These are phyloP conservation scores for Capronia coronata DNA, from an alignment of 2,329 filamentous ascomycete genomes.

Conservation along the genomic window DNA sequence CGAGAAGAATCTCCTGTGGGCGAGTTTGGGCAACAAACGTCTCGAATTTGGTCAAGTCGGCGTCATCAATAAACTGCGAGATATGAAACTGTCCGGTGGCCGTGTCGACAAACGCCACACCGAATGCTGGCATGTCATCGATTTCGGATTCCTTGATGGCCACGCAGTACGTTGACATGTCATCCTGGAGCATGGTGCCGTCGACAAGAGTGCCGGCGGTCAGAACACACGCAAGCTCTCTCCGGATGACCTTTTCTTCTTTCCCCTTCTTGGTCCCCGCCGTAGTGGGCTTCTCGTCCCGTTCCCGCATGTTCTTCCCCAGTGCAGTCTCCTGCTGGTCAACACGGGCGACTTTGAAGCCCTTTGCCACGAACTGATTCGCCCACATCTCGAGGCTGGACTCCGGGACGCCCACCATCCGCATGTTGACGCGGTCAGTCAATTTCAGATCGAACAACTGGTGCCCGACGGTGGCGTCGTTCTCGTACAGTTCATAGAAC, in stretches of 20 bases:
- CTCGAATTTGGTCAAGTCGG: slow-evolving; percentile 92
- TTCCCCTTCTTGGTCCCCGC: slow-evolving; percentile 50
- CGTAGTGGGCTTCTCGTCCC: slow-evolving; percentile 50
- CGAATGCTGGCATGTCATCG: slow-evolving; percentile 73
- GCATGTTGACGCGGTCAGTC: slow-evolving; percentile 97
- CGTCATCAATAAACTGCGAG: slow-evolving; percentile 86
- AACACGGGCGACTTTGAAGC: slow-evolving; percentile 92
- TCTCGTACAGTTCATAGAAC: slow-evolving; percentile 97
- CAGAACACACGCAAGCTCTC: slow-evolving; percentile 83
- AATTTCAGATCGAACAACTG: slow-evolving; percentile 96
- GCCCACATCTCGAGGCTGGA: slow-evolving; percentile 95
- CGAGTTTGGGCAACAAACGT: slow-evolving; percentile 89
- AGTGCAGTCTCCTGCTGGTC: slow-evolving; percentile 95
- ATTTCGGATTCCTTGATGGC: slow-evolving; percentile 77
- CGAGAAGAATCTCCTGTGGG: slow-evolving; percentile 80
- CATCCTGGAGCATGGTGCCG: slow-evolving; percentile 92
- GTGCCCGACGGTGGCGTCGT: slow-evolving; percentile 92
- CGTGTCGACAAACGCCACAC: slow-evolving; percentile 88
- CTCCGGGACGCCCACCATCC: slow-evolving; percentile 97
- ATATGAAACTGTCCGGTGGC: slow-evolving; percentile 92
- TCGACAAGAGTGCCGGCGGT: slow-evolving; percentile 92
- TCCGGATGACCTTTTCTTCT: slow-evolving; percentile 85
- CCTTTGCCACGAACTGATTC: slow-evolving; percentile 96
- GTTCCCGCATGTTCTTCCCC: slow-evolving; percentile 97
- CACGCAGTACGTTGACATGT: slow-evolving; percentile 94